These are phyloP conservation scores for Amphicarpaea edgeworthii DNA, from an alignment of 306 rosid species.

Conservation along the genomic window DNA sequence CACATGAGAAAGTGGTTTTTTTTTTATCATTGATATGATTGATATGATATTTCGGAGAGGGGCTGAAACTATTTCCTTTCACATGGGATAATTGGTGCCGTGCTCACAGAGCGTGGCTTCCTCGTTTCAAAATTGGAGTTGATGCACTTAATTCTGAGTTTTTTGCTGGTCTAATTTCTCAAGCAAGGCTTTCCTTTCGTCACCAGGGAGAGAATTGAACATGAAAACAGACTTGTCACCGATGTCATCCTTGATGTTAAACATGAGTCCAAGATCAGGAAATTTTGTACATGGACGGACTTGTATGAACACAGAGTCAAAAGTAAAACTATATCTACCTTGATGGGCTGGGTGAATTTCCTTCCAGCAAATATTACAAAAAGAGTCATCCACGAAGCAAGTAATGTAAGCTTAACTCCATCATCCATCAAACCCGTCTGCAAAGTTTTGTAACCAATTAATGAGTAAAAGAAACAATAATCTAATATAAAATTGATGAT, in stretches of 20 bases:
- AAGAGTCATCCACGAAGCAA: slow-evolving; percentile 79
- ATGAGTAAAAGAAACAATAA: slow-evolving; percentile 7
- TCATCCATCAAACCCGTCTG: slow-evolving; percentile 88
- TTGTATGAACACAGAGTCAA: neutral
- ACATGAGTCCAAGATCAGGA: slow-evolving; percentile 36
- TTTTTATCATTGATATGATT: too few relatives aligned
- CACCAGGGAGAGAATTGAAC: slow-evolving; percentile 73
- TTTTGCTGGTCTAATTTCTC: slow-evolving; percentile 73
- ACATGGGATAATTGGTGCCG: neutral
- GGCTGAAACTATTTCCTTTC: neutral
- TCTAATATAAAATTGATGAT: neutral
- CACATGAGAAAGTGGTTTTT: neutral
- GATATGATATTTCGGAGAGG: neutral
- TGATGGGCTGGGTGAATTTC: slow-evolving; percentile 89
- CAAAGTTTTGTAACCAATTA: slow-evolving; percentile 44
- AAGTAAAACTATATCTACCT: slow-evolving; percentile 56
- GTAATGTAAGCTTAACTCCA: slow-evolving; percentile 68
- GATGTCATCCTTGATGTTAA: slow-evolving; percentile 75
- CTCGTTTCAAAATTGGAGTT: neutral
- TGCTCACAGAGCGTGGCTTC: neutral
- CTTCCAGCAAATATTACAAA: slow-evolving; percentile 87
- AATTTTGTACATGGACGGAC: slow-evolving; percentile 4
- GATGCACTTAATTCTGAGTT: slow-evolving; percentile 10
- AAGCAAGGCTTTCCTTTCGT: slow-evolving; percentile 70
- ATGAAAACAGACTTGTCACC: slow-evolving; percentile 93